Evolutionary conservation across 768 basidiomycete genomes (phyloP).

Genomic region (Tylopilus subfusipes): DNA sequence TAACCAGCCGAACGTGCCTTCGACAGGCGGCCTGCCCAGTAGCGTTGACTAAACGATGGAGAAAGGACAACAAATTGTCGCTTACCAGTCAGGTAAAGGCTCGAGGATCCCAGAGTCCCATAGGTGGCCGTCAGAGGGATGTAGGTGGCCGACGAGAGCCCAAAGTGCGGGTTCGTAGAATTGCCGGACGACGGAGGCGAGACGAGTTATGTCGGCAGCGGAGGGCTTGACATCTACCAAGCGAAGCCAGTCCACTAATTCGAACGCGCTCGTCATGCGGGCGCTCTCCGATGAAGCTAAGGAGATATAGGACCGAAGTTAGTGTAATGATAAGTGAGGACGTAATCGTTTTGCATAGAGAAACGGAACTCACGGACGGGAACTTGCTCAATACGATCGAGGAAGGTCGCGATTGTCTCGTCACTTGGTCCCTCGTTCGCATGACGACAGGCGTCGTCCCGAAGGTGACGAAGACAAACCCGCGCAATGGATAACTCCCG

Average conservation of each 20-base stretch:
- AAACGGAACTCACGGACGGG: slow-evolving; percentile 42
- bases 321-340: neutral
- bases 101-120: slow-evolving; percentile 35
- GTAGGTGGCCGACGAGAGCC: slow-evolving; percentile 41
- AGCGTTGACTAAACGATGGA: neutral
- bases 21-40: slow-evolving; percentile 9
- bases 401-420: slow-evolving; percentile 38
- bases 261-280: slow-evolving; percentile 43
- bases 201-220: slow-evolving; percentile 37
- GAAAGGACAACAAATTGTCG: neutral
- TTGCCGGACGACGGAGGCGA: slow-evolving; percentile 38
- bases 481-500: slow-evolving; percentile 45
- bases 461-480: slow-evolving; percentile 34
- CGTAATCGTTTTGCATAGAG: neutral
- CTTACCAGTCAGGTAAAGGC: slow-evolving; percentile 28
- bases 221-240: slow-evolving; percentile 38
- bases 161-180: slow-evolving; percentile 42
- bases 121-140: slow-evolving; percentile 40
- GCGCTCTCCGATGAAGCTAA: slow-evolving; percentile 38
- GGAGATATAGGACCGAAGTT: neutral
- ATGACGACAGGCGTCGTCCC: slow-evolving; percentile 3
- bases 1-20: slow-evolving; percentile 41
- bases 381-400: slow-evolving; percentile 41
- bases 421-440: neutral
- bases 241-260: slow-evolving; percentile 64